These are phyloP conservation scores for Candida khao-thaluensis DNA, from an alignment of 805 yeast species.

Conservation along the genomic window DNA sequence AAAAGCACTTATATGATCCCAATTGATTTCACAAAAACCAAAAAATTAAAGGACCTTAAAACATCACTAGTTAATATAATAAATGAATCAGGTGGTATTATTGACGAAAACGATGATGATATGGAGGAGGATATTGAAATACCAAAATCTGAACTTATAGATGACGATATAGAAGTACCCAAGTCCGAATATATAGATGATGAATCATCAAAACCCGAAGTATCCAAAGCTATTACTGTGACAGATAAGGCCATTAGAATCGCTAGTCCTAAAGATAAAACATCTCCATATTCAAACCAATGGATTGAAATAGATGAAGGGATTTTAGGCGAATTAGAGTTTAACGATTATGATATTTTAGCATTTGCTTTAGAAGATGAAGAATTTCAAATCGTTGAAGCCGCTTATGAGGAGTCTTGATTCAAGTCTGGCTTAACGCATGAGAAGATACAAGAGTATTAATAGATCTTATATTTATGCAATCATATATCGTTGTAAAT, in stretches of 20 bases:
- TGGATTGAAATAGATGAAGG: constrained; percentile 35
- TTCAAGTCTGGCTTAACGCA: too few species aligned
- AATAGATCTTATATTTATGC: constrained; percentile 5
- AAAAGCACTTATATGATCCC: constrained; percentile 32
- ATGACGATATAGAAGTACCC: constrained; percentile 23
- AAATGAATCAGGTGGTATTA: constrained; percentile 49
- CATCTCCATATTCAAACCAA: constrained; percentile 31
- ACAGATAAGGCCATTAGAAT: constrained; percentile 28
- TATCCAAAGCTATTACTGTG: constrained; percentile 7
- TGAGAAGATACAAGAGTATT: too few species aligned
- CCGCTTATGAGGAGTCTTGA: constrained; percentile 37
- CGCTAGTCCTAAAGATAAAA: constrained; percentile 43
- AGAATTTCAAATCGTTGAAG: constrained; percentile 32
- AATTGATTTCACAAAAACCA: constrained; percentile 17
- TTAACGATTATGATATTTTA: constrained; percentile 42
- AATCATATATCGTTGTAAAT: constrained; percentile 3
- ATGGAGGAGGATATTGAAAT: constrained; percentile 31
- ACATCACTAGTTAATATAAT: constrained; percentile 36
- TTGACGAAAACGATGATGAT: constrained; percentile 24
- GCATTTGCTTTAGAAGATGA: constrained; percentile 44
- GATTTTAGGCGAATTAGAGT: constrained; percentile 26
- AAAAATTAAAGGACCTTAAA: constrained; percentile 17
- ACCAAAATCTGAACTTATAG: constrained; percentile 37
- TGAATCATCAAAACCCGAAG: constrained; percentile 3
- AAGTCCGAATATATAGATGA: constrained; percentile 5